Conservation (phyloP, 108 stramenopile species). For the Skeletonema costatum region DNA sequence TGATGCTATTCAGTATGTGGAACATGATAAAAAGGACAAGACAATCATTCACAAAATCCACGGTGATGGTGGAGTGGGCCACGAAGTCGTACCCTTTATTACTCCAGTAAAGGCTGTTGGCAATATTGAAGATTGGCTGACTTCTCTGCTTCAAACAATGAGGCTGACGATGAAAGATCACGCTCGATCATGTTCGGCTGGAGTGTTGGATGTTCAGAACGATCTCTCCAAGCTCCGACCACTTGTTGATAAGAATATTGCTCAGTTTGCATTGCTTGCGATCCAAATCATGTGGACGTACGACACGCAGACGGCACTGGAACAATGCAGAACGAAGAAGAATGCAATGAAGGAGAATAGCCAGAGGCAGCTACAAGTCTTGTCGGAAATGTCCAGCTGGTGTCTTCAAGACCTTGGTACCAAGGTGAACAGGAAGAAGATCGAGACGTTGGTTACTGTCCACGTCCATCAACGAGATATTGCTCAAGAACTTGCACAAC, state of each 20-base stretch:
- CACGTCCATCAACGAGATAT: constrained; percentile 93
- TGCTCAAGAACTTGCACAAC: constrained; percentile 69
- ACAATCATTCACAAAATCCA: constrained; percentile 83
- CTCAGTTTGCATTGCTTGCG: constrained; percentile 91
- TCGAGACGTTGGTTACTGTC: constrained; percentile 91
- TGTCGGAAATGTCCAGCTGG: constrained; percentile 84
- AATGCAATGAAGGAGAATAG: constrained; percentile 86
- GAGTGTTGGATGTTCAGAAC: constrained; percentile 54
- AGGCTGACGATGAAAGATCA: constrained; percentile 83
- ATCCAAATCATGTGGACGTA: constrained; percentile 89
- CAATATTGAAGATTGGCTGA: constrained; percentile 94
- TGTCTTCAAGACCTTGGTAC: constrained; percentile 88
- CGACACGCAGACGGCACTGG: constrained; percentile 84
- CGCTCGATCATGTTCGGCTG: constrained; percentile 65
- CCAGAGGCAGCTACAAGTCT: constrained; percentile 66
- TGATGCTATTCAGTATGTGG: constrained; percentile 87
- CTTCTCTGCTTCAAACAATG: constrained; percentile 77
- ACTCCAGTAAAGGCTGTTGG: constrained; percentile 79
- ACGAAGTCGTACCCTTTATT: constrained; percentile 75
- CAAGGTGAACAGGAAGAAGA: constrained; percentile 87
- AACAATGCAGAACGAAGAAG: constrained; percentile 80
- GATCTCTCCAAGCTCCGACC: constrained; percentile 75
- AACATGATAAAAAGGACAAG: constrained; percentile 88
- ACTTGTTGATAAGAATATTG: constrained; percentile 81
- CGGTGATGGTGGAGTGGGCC: constrained; percentile 70